A percentile compares a stretch with the other conserved stretches of the same genome.
Evolutionary conservation across 257 asterid species (phyloP).

Genomic region (Solanum sitiens): DNA sequence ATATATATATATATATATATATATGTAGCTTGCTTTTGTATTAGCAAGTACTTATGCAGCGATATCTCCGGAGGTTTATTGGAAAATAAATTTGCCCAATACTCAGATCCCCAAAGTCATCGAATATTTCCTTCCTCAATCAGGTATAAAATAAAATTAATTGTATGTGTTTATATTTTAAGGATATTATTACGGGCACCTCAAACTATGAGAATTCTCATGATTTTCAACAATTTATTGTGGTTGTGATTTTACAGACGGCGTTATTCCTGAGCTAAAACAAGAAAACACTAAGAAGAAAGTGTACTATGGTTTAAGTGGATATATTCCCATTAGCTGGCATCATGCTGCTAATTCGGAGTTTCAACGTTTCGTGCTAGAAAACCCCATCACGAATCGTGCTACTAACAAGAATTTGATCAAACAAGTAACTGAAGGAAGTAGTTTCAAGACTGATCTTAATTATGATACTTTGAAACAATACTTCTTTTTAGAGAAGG

Average conservation of each 20-base stretch:
- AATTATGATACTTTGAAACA: background rate
- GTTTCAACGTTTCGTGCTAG: background rate
- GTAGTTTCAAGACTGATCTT: background rate
- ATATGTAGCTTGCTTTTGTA: constrained; percentile 1
- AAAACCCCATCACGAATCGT: background rate
- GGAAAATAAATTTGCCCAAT: constrained; percentile 17
- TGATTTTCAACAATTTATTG: background rate
- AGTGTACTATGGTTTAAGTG: background rate
- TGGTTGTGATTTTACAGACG: background rate
- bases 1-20: background rate
- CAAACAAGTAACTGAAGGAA: background rate
- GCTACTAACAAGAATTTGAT: background rate
- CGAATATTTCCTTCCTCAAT: constrained; percentile 1
- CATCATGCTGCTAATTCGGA: background rate
- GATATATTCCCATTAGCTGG: background rate
- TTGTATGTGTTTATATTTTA: background rate
- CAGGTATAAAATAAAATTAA: background rate
- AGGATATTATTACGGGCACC: no score
- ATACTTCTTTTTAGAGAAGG: background rate
- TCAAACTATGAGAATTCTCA: background rate
- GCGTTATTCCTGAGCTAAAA: background rate
- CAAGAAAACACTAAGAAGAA: background rate
- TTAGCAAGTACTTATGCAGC: constrained; percentile 10
- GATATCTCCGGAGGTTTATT: constrained; percentile 8
- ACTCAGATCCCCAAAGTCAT: constrained; percentile 12